Conservation (phyloP, 1,284 basidiomycete genomes). For the Cystobasidium pallidum region DNA sequence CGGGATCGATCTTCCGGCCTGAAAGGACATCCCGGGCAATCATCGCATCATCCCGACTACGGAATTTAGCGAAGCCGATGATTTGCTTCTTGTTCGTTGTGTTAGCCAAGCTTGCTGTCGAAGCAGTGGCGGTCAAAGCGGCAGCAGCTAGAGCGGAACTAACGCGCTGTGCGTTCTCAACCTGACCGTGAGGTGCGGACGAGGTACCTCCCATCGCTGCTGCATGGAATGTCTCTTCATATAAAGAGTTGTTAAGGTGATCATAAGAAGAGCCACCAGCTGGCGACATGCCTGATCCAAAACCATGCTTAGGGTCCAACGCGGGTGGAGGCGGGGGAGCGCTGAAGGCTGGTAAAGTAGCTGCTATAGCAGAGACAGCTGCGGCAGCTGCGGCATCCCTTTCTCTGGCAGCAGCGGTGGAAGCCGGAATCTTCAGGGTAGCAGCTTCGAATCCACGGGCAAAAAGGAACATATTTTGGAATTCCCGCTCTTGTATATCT, state of each 20-base stretch:
- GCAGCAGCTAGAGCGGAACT: constrained; percentile 54
- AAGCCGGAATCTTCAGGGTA: constrained; percentile 92
- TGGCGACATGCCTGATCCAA: not conserved
- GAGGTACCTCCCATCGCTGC: not conserved
- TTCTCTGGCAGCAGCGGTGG: constrained; percentile 42
- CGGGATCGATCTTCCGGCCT: constrained; percentile 87
- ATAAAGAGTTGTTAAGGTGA: constrained; percentile 32
- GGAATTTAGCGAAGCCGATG: constrained; percentile 97
- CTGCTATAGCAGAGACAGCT: constrained; percentile 40
- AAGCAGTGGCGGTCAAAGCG: constrained; percentile 51
- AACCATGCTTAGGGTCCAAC: constrained; percentile 8
- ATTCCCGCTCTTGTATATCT: constrained; percentile 99
- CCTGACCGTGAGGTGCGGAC: not conserved
- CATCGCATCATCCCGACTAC: constrained; percentile 81
- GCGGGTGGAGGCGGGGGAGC: constrained; percentile 18
- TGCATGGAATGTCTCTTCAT: constrained; percentile 35
- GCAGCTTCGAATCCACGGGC: constrained; percentile 94
- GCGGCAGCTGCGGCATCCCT: constrained; percentile 41
- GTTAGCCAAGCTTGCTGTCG: constrained; percentile 46
- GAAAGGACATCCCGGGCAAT: constrained; percentile 86
- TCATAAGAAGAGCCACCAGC: constrained; percentile 27
- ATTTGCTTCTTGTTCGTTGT: constrained; percentile 70
- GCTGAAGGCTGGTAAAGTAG: constrained; percentile 28
- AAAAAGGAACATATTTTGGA: constrained; percentile 99
- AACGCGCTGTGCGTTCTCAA: constrained; percentile 30